Evolutionary conservation across 2,329 filamentous ascomycete species (phyloP).

Genomic region (Fusarium heterosporum): DNA sequence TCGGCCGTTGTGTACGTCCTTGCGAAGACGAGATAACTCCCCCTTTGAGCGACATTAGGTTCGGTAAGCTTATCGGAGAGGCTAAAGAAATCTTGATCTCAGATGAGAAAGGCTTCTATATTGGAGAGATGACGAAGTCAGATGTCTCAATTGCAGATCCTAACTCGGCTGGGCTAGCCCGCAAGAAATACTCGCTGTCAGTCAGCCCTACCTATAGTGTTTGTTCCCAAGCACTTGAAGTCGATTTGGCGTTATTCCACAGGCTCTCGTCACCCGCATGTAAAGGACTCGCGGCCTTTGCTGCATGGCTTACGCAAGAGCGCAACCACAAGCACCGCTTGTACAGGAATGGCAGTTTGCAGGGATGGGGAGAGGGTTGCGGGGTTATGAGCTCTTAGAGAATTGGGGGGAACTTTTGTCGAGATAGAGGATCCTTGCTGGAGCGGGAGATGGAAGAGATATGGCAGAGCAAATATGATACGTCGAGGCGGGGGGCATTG

Average conservation of each 20-base stretch:
- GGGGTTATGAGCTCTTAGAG: conserved; percentile 26
- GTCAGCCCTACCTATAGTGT: conserved; percentile 24
- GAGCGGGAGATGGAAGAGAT: conserved; percentile 9
- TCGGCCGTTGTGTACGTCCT: not conserved
- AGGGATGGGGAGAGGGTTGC: conserved; percentile 16
- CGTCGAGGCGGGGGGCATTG: not conserved
- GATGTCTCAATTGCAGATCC: not conserved
- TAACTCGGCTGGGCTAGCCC: not conserved
- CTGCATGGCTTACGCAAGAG: conserved; percentile 34
- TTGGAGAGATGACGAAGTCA: not conserved
- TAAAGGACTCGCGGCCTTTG: conserved; percentile 22
- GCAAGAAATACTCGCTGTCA: conserved; percentile 7
- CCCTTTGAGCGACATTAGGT: not conserved
- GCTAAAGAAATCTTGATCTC: not conserved
- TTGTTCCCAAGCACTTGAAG: not conserved
- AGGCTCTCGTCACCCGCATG: conserved; percentile 32
- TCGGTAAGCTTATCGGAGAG: not conserved
- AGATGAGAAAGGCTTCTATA: not conserved
- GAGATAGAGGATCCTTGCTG: conserved; percentile 26
- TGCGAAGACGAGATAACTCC: not conserved
- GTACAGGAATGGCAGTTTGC: conserved; percentile 18
- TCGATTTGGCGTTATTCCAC: not conserved
- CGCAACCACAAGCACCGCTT: conserved; percentile 10
- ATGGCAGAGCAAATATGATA: conserved; percentile 10
- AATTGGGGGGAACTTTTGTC: conserved; percentile 38